phyloP scores from a whole-genome alignment of 768 basidiomycete species.

The Amanita phalloides region DNA sequence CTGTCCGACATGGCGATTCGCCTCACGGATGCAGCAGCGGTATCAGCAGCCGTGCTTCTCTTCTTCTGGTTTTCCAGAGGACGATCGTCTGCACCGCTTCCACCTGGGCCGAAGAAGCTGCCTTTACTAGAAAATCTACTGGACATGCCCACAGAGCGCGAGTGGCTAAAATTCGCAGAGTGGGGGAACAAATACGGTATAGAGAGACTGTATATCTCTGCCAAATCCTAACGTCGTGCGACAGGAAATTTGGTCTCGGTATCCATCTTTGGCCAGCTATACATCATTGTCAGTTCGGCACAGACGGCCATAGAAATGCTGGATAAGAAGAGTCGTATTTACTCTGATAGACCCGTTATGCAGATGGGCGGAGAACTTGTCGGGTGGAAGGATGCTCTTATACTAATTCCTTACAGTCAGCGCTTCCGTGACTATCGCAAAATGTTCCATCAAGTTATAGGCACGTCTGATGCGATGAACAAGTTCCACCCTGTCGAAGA shows the following conservation, averaged over 20 bases:
- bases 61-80: not conserved
- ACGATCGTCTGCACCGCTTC: slow-evolving; percentile 17
- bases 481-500: slow-evolving; percentile 29
- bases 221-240: not conserved
- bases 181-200: slow-evolving; percentile 33
- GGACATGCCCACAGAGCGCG: slow-evolving; percentile 27
- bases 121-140: slow-evolving; percentile 35
- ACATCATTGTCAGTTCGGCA: slow-evolving; percentile 32
- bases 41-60: not conserved
- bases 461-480: slow-evolving; percentile 23
- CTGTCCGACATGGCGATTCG: not conserved
- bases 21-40: not conserved
- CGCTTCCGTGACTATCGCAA: slow-evolving; percentile 30
- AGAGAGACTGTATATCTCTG: not conserved
- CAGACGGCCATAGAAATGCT: slow-evolving; percentile 34
- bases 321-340: slow-evolving; percentile 40
- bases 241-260: slow-evolving; percentile 2
- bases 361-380: slow-evolving; percentile 33
- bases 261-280: slow-evolving; percentile 7
- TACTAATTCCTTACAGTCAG: slow-evolving; percentile 25
- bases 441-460: slow-evolving; percentile 30
- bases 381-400: slow-evolving; percentile 27
- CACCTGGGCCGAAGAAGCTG: slow-evolving; percentile 29
- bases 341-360: slow-evolving; percentile 43
- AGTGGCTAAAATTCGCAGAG: slow-evolving; percentile 29